Percentiles rank a stretch among this genome's conserved stretches.
phyloP scores from a whole-genome alignment of 228 moss, liverwort and hornwort genomes.

The Sphagnum magellanicum region DNA sequence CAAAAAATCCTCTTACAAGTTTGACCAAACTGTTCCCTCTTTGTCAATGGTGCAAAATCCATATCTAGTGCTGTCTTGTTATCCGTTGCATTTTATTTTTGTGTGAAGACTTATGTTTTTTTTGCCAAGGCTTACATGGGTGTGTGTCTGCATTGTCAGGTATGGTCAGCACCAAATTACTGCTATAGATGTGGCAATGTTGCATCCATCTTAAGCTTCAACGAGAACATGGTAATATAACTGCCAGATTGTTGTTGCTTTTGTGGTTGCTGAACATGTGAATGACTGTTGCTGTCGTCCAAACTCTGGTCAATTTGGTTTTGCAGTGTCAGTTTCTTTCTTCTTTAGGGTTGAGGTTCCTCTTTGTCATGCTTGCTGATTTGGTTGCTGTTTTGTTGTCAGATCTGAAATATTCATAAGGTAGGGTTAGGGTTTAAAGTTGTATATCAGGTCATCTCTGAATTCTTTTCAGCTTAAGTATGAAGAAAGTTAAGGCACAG shows the following conservation, averaged over 20 bases:
- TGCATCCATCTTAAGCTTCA: conserved; percentile 98
- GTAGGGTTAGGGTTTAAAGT: neutral
- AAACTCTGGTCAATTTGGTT: neutral
- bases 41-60: no score
- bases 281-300: no score
- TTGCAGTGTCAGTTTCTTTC: neutral
- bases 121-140: neutral
- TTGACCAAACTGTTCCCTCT: no score
- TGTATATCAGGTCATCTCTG: neutral
- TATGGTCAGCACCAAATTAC: conserved; percentile 99
- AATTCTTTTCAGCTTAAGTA: neutral
- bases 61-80: no score
- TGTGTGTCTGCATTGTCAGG: conserved; percentile 28
- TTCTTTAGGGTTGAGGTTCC: no score
- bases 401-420: neutral
- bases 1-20: neutral
- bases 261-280: no score
- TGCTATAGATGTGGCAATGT: conserved; percentile 99
- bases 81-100: no score
- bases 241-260: no score
- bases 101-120: no score
- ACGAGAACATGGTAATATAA: conserved; percentile 80
- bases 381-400: no score
- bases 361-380: no score
- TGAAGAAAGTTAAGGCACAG: neutral